Evolutionary conservation across 1,284 basidiomycete genomes (phyloP), one percentile per base, ranked within the genome.

Genomic region (Ceratobasidium sp.): DNA sequence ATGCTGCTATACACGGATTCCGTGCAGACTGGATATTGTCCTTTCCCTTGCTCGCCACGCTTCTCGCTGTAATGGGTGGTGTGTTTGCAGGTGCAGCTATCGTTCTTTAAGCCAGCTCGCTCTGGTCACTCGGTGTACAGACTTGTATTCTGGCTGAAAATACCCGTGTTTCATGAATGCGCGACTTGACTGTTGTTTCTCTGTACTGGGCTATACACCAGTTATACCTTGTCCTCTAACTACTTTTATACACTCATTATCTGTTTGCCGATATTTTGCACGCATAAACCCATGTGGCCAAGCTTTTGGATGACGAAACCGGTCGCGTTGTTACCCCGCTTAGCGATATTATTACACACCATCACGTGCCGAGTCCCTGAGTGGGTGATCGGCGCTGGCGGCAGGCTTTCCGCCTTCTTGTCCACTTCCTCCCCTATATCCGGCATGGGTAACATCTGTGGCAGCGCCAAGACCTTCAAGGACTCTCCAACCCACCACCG

Each of bases 371-470:
- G 23, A n/a, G 7, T 66, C 64, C 26, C 62, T 40, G 44, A 64
- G 44, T 50, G 64, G n/a, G n/a, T n/a, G n/a, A 66, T 50, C 59
- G 59, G 59, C 59, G 59, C 59, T 62, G 59, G 59, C 59, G 59
- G 59, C 59, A 20, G 17, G 59, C 17, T n/a, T n/a, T n/a, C 23
- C 56, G n/a, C 23, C 59, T 12, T 62, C 28, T 33, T 59, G 23
- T 26, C 40, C 38, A 20, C 59, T 42, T 20, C 20, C 33, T 40
- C 33, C 26, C 23, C 56, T 17, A 7, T 40, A 28, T 7, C 15
- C 59, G 38, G 59, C 28, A 71, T 71, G 68, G 68, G 68, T 23
- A 71, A 71, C 48, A 56, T 59, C 38, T 71, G 68, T 33, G 68
- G 68, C 38, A 56, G 68, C 68, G 20, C 68, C 68, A 71, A 59